Base-by-base conservation (phyloP, 345 rosid species). In the Eucalyptus albens region DNA sequence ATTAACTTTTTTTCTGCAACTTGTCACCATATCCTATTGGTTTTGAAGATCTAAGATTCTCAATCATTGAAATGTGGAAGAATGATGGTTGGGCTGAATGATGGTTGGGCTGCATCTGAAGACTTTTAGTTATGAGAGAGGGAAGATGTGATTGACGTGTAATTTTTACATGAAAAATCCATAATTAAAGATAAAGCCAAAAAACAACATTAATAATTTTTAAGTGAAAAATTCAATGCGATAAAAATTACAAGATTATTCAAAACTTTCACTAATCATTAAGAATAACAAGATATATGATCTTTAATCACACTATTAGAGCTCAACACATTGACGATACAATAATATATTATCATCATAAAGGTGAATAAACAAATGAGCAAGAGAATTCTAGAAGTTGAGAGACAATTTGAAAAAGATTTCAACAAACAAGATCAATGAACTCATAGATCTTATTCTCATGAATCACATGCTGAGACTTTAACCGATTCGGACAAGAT, bases 221-320 rank as follows among this genome's bases (percentile, higher is more conserved):
- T 55, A 21, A 21, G 5, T 55, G 60, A 22, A 55, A 55, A 55
- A 4, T 21, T 4, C 60, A 55, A 55, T 9, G 2, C 6, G 1
- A 8, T 21, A 22, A 55, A 22, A 9, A 22, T 22, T 5, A 55
- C 27, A 22, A 55, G 1, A 22, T 22, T 55, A 22, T 55, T 4
- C 60, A 55, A 55, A 55, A 9, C 60, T 55, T 55, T 22, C 60
- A 55, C 27, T 55, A 22, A 22, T 55, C 60, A 55, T 2, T 5
- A 24, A 9, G 3, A 4, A 56, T 56, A 24, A 24, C 1, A 24
- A 0, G 29, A 56, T 56, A 56, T 5, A 56, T 3, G 2, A 56
- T 56, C 24, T 2, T 24, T 56, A 12, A 22, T 56, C 29, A 56
- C 3, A 24, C 12, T 56, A 5, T 10, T 56, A 56, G 24, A 6